These are phyloP conservation scores for Mycena latifolia DNA, from an alignment of 768 basidiomycete species.

Conservation along the genomic window DNA sequence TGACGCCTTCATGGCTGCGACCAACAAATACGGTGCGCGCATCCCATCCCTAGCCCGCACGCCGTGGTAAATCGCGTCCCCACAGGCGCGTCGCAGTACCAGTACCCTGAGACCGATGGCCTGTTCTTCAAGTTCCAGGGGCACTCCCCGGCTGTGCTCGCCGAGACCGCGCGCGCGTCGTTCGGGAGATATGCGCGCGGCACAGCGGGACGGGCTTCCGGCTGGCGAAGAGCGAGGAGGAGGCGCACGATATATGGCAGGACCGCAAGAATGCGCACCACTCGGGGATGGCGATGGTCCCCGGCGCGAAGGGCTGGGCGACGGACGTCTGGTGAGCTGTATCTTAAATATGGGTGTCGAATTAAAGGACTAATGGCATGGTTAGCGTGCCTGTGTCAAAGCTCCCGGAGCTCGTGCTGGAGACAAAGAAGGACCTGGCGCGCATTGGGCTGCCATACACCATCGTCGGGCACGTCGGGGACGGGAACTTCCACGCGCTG, in stretches of 20 bases:
- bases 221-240: constrained; percentile 71
- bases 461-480: constrained; percentile 30
- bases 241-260: constrained; percentile 80
- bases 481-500: constrained; percentile 67
- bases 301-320: constrained; percentile 70
- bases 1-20: constrained; percentile 73
- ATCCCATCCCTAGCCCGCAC: too few species aligned
- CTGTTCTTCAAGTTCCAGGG: constrained; percentile 94
- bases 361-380: not conserved
- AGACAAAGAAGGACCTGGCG: constrained; percentile 26
- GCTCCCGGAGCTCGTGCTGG: constrained; percentile 26
- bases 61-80: too few species aligned
- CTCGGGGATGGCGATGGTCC: constrained; percentile 66
- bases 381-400: constrained; percentile 24
- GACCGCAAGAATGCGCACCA: constrained; percentile 78
- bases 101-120: constrained; percentile 74
- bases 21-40: constrained; percentile 63
- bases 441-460: constrained; percentile 21
- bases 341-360: not conserved
- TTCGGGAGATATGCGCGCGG: constrained; percentile 67
- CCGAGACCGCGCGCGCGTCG: constrained; percentile 72
- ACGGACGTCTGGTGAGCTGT: constrained; percentile 79
- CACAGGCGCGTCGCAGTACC: constrained; percentile 52
- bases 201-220: constrained; percentile 78
- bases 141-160: constrained; percentile 65